A percentile compares a stretch with the other conserved stretches of the same genome.
phyloP scores from a whole-genome alignment of 495 filamentous ascomycete genomes.

The Penicillium maclennaniae region DNA sequence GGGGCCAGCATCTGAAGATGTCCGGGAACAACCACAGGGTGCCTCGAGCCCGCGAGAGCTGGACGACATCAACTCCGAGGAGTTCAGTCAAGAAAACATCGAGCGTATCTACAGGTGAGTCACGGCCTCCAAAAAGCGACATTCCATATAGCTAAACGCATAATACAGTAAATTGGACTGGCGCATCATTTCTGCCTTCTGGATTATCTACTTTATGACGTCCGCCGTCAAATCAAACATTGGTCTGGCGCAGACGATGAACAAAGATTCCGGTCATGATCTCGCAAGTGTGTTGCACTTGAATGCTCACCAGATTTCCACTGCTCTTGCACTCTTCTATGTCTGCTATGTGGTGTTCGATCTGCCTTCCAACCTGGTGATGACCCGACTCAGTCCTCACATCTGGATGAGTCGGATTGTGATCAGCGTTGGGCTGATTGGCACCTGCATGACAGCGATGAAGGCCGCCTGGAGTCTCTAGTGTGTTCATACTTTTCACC shows the following conservation, averaged over 20 bases:
- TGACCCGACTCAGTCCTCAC: constrained; percentile 78
- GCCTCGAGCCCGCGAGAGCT: constrained; percentile 3
- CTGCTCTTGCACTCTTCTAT: constrained; percentile 81
- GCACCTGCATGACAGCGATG: constrained; percentile 76
- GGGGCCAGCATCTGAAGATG: constrained; percentile 13
- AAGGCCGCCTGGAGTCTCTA: constrained; percentile 82
- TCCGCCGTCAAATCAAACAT: constrained; percentile 90
- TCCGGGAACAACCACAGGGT: constrained; percentile 26
- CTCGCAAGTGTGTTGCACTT: constrained; percentile 63
- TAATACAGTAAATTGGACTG: constrained; percentile 63
- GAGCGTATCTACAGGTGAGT: constrained; percentile 42
- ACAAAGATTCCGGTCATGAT: constrained; percentile 61
- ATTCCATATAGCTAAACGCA: neutral
- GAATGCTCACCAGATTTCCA: constrained; percentile 70
- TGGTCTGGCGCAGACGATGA: constrained; percentile 89
- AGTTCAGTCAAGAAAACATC: constrained; percentile 33
- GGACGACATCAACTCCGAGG: constrained; percentile 24
- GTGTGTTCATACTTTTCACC: constrained; percentile 41
- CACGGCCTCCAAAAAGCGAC: neutral
- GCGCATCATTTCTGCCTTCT: constrained; percentile 87
- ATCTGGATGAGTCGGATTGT: constrained; percentile 95
- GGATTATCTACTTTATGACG: constrained; percentile 89
- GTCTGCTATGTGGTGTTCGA: constrained; percentile 89
- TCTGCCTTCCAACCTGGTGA: constrained; percentile 83
- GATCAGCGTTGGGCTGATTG: constrained; percentile 78